Conservation (phyloP, 495 filamentous ascomycete species). For the Penicillium ochrochloron region DNA sequence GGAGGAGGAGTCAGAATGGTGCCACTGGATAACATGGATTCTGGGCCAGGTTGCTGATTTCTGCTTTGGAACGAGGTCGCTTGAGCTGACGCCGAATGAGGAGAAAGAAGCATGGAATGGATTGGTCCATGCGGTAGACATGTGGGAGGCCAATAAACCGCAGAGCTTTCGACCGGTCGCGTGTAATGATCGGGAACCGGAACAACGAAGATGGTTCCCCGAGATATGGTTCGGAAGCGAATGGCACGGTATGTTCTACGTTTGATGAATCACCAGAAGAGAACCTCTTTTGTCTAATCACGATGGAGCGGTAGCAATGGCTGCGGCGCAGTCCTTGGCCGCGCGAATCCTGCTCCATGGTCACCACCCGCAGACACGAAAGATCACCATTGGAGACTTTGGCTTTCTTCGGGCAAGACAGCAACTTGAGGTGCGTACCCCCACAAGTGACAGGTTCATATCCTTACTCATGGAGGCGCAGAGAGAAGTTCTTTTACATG, state of each 20-base stretch:
- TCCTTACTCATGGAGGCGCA: background rate
- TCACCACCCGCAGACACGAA: background rate
- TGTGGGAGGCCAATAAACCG: background rate
- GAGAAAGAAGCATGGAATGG: constrained; percentile 1
- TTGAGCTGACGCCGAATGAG: background rate
- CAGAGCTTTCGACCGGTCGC: background rate
- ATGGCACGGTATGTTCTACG: constrained; percentile 1
- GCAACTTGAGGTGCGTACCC: background rate
- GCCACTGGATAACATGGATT: constrained; percentile 2
- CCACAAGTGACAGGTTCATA: background rate
- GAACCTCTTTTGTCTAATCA: background rate
- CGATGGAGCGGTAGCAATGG: background rate
- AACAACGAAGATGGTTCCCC: background rate
- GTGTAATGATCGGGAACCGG: constrained; percentile 1
- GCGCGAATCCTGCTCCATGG: background rate
- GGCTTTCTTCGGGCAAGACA: background rate
- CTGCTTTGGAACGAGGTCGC: background rate
- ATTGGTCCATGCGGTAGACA: background rate
- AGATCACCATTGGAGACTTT: background rate
- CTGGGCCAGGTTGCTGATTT: constrained; percentile 1
- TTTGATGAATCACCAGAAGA: background rate
- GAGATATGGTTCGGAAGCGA: constrained; percentile 2
- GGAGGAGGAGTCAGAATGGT: constrained; percentile 2
- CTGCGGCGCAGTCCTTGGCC: background rate
- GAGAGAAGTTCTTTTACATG: background rate